phyloP scores from a whole-genome alignment of 768 basidiomycete species.

The Lactarius akahatsu region DNA sequence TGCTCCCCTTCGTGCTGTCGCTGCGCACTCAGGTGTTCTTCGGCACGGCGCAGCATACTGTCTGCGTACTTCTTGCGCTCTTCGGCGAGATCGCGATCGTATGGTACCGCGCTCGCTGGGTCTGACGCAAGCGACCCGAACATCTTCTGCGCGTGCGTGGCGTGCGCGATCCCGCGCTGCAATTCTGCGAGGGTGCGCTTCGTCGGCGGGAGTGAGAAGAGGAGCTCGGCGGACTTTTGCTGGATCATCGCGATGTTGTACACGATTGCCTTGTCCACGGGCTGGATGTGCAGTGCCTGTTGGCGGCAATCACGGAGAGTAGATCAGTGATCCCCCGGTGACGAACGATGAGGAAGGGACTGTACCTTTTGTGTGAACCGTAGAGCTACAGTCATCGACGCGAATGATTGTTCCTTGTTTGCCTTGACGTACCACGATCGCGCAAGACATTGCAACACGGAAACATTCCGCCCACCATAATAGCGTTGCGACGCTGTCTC shows the following conservation, averaged over 20 bases:
- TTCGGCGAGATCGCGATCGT: slow-evolving; percentile 83
- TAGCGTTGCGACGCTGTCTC: slow-evolving; percentile 85
- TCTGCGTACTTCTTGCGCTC: slow-evolving; percentile 90
- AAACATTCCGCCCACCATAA: slow-evolving; percentile 68
- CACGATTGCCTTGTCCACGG: slow-evolving; percentile 83
- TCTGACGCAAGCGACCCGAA: slow-evolving; percentile 84
- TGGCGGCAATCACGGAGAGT: slow-evolving; percentile 4
- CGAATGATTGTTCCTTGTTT: slow-evolving; percentile 81
- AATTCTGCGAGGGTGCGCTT: slow-evolving; percentile 84
- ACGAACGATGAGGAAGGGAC: neutral
- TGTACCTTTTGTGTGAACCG: slow-evolving; percentile 76
- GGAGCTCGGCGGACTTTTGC: slow-evolving; percentile 91
- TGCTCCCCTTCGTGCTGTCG: slow-evolving; percentile 68
- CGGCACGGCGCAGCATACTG: slow-evolving; percentile 75
- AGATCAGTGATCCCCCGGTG: slow-evolving; percentile 42
- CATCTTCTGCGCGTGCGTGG: slow-evolving; percentile 79
- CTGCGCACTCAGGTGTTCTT: slow-evolving; percentile 76
- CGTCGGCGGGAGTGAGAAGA: slow-evolving; percentile 67
- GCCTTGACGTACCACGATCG: slow-evolving; percentile 95
- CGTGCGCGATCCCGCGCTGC: slow-evolving; percentile 73
- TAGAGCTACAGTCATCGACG: slow-evolving; percentile 81
- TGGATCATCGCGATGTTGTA: slow-evolving; percentile 99
- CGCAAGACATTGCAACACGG: slow-evolving; percentile 81
- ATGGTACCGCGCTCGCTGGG: slow-evolving; percentile 66
- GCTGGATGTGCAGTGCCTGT: slow-evolving; percentile 82